phyloP scores from a whole-genome alignment of 805 yeast genomes.

The Candida fluviatilis region DNA sequence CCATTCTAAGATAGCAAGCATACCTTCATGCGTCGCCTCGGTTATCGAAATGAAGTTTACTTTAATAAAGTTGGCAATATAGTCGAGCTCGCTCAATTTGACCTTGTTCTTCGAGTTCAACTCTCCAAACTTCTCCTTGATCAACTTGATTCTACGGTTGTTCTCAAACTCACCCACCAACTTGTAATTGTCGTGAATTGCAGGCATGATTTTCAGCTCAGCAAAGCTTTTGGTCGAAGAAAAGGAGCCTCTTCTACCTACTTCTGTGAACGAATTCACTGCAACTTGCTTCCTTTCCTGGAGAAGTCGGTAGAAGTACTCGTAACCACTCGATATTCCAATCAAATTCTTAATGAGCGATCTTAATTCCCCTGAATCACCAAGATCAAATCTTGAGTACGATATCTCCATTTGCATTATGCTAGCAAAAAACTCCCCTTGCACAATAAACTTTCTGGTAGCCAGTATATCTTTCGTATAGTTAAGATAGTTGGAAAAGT shows the following conservation, averaged over 20 bases:
- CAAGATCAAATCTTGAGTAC: slow-evolving; percentile 23
- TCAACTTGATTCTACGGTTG: slow-evolving; percentile 14
- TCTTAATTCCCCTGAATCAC: slow-evolving; percentile 23
- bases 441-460: slow-evolving; percentile 14
- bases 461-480: slow-evolving; percentile 15
- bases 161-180: slow-evolving; percentile 27
- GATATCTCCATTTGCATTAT: slow-evolving; percentile 20
- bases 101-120: slow-evolving; percentile 11
- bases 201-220: slow-evolving; percentile 3
- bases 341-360: slow-evolving; percentile 19
- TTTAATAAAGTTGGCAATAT: slow-evolving; percentile 17
- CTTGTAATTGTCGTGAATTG: slow-evolving; percentile 24
- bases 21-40: slow-evolving; percentile 12
- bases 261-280: slow-evolving; percentile 10
- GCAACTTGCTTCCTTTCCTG: slow-evolving; percentile 23
- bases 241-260: slow-evolving; percentile 11
- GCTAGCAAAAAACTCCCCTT: slow-evolving; percentile 17
- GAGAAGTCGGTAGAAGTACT: slow-evolving; percentile 23
- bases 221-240: slow-evolving; percentile 2
- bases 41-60: slow-evolving; percentile 14
- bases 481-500: slow-evolving; percentile 19
- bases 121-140: slow-evolving; percentile 14
- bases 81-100: slow-evolving; percentile 21
- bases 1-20: slow-evolving; percentile 20
- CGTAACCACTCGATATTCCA: slow-evolving; percentile 19